phyloP scores from a whole-genome alignment of 495 filamentous ascomycete genomes.

The Coniosporium apollinis region DNA sequence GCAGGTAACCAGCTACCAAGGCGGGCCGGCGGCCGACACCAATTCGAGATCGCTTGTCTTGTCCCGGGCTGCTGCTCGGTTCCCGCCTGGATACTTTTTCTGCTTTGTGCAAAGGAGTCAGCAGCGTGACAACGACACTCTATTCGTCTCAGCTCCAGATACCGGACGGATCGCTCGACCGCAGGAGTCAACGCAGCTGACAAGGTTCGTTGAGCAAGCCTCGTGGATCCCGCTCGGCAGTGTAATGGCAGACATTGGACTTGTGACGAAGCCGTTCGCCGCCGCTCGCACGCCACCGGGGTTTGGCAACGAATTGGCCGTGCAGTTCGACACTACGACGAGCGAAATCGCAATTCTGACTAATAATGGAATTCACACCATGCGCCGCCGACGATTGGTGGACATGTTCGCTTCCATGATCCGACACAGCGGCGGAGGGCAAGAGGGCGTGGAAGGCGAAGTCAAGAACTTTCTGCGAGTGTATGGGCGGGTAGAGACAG shows the following conservation, averaged over 20 bases:
- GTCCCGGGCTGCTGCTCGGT: constrained; percentile 31
- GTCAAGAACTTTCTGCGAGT: constrained; percentile 61
- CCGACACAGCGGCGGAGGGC: constrained; percentile 42
- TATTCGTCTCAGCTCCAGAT: constrained; percentile 81
- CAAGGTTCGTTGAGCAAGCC: constrained; percentile 47
- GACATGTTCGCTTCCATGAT: constrained; percentile 82
- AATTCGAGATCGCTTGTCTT: constrained; percentile 12
- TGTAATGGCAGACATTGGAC: constrained; percentile 55
- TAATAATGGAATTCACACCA: constrained; percentile 69
- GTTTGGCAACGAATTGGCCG: constrained; percentile 87
- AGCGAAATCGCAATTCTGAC: constrained; percentile 83
- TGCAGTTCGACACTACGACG: constrained; percentile 71
- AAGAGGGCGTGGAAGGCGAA: constrained; percentile 66
- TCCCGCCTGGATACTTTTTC: constrained; percentile 81
- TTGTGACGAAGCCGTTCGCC: constrained; percentile 51
- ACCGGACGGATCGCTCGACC: constrained; percentile 51
- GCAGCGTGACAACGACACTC: constrained; percentile 35
- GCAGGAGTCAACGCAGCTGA: constrained; percentile 23
- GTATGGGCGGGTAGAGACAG: constrained; percentile 74
- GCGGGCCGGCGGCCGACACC: constrained; percentile 23
- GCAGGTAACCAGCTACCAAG: constrained; percentile 15
- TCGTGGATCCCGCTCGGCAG: constrained; percentile 57
- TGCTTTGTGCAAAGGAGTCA: constrained; percentile 48
- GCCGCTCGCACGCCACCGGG: constrained; percentile 54
- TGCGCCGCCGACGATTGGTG: constrained; percentile 68